These are phyloP conservation scores for Pichia sp. DNA, from an alignment of 1,139 yeast species.

Conservation along the genomic window DNA sequence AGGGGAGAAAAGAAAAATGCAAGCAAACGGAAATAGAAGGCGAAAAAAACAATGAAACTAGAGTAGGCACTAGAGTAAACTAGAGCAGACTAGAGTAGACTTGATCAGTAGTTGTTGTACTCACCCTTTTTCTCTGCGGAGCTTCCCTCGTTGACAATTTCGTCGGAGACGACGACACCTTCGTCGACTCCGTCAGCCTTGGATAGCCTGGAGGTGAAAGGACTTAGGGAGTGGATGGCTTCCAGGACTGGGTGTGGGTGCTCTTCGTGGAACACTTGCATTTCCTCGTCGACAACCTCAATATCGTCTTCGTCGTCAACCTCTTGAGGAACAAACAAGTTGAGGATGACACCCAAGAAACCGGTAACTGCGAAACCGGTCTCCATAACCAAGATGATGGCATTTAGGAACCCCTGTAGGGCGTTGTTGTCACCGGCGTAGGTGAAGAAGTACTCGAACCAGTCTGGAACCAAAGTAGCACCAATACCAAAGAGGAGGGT, in stretches of 20 bases:
- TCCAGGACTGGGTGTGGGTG: constrained; percentile 22
- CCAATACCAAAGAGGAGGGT: constrained; percentile 77
- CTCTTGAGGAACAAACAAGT: constrained; percentile 71
- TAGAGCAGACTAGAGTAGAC: too few relatives aligned
- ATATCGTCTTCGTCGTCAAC: constrained; percentile 51
- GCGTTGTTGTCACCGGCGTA: constrained; percentile 63
- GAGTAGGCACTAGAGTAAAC: neutral
- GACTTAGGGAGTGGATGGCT: constrained; percentile 16
- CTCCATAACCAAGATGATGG: constrained; percentile 78
- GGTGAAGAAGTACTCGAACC: constrained; percentile 76
- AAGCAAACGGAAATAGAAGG: neutral
- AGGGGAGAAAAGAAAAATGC: neutral
- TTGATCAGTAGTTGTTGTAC: neutral
- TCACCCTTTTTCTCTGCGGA: constrained; percentile 23
- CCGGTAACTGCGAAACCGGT: constrained; percentile 87
- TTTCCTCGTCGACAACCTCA: constrained; percentile 29
- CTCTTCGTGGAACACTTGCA: constrained; percentile 15
- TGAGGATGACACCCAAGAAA: constrained; percentile 66
- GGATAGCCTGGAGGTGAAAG: constrained; percentile 15
- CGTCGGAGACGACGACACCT: constrained; percentile 19
- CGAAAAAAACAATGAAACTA: neutral
- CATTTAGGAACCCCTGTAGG: constrained; percentile 69
- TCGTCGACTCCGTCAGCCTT: constrained; percentile 10
- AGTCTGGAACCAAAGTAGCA: constrained; percentile 64
- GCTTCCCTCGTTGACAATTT: constrained; percentile 18